Evolutionary conservation across 352 stramenopile species (phyloP), one percentile per base, ranked within the genome.

Genomic region (Globisporangium yorkense): DNA sequence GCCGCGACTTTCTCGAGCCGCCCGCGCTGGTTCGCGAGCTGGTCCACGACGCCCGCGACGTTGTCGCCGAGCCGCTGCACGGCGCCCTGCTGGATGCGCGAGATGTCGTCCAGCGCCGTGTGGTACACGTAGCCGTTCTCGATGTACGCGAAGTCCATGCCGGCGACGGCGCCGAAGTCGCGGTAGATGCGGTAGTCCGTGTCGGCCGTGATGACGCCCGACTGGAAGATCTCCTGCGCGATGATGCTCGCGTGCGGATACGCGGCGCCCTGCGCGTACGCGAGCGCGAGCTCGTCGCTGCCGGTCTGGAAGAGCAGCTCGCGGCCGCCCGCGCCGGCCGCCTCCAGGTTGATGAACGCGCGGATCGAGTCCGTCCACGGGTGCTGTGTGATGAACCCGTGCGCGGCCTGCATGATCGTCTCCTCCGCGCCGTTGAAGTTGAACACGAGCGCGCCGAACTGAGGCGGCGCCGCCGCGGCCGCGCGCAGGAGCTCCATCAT

Each of bases 131-230:
- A 92, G 5, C 82, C 82, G 39, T 92, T 92, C 12, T 78, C 72
- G 37, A 92, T 85, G 57, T 88, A 92, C 2, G 82, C 82, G 63
- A 92, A 89, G 55, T 92, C 82, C 79, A 92, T 92, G 20, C 82
- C 82, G 13, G 82, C 75, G n/a, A 92, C 72, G 33, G 70, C 72
- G 8, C 81, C 81, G 61, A 88, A 89, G 46, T 89, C 77, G 16
- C 77, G 70, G 58, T 92, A 92, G 6, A 88, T 74, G 39, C 77
- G 74, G 57, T 84, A 92, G 59, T 92, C 82, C 6, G 82, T 92
- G 51, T 89, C 77, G 29, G 74, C 82, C 6, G 67, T 78, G 49
- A 92, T 84, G 33, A 89, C 70, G 3, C 82, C 82, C 15, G 74
- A 86, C 63, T 92, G 75, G 55, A 92, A 92, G 10, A 92, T 49